Base-by-base conservation (phyloP, 306 rosid genomes). In the Ceratonia siliqua region DNA sequence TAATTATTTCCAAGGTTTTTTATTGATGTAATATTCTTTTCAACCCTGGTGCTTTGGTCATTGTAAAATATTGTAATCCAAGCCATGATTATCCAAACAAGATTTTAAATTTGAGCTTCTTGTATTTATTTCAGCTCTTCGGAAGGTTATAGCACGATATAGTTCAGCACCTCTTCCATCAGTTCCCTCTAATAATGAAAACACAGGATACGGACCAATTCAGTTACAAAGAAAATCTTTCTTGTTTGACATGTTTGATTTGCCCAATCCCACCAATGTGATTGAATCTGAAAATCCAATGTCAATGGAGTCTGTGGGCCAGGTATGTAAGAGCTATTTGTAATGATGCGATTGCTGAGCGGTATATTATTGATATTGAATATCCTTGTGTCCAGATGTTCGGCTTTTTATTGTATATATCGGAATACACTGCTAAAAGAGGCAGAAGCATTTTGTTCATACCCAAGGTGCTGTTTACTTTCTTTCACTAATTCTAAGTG, bases 221-320 rank as follows among this genome's bases (percentile, higher is more conserved):
- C 85, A 67, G 78, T 74, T 94, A 22, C 75, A 80, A 58, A 85
- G 78, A 63, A 79, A 53, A 43, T 76, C 81, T 69, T 80, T 49
- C 55, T 82, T 94, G 61, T 88, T 91, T 69, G 91, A 94, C 74
- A 22, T 57, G 27, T 79, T 87, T 63, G 78, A 87, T 70, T 84
- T 82, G 72, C 76, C 85, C 14, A 69, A 82, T 76, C 56, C 88
- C 33, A 58, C 85, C 70, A 73, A 78, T 5, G 74, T 71, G 62
- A 79, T 84, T 79, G 81, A 80, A 83, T 88, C 93, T 25, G 85
- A 91, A 83, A 79, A 76, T 50, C 98, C 98, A 20, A 57, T 82
- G 79, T 70, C 98, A 79, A 90, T 94, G 98, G 96, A 94, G 79
- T 70, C 88, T 50, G 78, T 79, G 55, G 93, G 89, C 81, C 97